Evolutionary conservation across 2,329 filamentous ascomycete genomes (phyloP), one percentile per base, ranked within the genome.

Genomic region (Diaporthe humulicola): DNA sequence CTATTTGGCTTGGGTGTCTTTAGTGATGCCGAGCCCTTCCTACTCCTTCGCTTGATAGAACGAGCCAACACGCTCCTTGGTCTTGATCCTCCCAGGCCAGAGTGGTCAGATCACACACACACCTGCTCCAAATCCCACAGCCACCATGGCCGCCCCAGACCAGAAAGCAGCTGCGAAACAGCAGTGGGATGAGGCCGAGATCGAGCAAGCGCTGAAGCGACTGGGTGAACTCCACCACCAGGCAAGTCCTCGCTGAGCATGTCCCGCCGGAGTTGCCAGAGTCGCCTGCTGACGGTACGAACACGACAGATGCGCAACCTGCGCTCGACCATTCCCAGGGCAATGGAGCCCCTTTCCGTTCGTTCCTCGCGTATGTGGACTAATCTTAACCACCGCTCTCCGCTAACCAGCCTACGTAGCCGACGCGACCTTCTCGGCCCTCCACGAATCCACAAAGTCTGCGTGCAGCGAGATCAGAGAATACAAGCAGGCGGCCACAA

Each of bases 211-310:
- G 33, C 84, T 91, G 78, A 83, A 87, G 78, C 84, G 86, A 45
- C 84, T 91, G 70, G 88, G 89, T 77, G 83, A 88, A 61, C 82
- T 90, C n/a, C 88, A 91, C 78, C 83, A 89, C 78, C 87, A 89
- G 85, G 89, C 87, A 86, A 78, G 79, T 70, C 52, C 54, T 60
- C 40, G 36, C 66, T 14, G 8, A 28, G 33, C 33, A 25, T 25
- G 48, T 40, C n/a, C 60, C 22, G 9, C 14, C 30, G 14, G 9
- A 40, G n/a, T 19, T 10, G 33, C 48, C 8, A 40, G 17, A 22
- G 45, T 38, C 48, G 14, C 9, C 48, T 19, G 33, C 45, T 61
- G 73, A 72, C 69, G 72, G 57, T 33, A 54, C 61, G 76, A 9
- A 33, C 48, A 33, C 36, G 33, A 42, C 57, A 61, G 36, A 54